Evolutionary conservation across 805 yeast genomes (phyloP).

Genomic region (Nakazawaea ernobii): DNA sequence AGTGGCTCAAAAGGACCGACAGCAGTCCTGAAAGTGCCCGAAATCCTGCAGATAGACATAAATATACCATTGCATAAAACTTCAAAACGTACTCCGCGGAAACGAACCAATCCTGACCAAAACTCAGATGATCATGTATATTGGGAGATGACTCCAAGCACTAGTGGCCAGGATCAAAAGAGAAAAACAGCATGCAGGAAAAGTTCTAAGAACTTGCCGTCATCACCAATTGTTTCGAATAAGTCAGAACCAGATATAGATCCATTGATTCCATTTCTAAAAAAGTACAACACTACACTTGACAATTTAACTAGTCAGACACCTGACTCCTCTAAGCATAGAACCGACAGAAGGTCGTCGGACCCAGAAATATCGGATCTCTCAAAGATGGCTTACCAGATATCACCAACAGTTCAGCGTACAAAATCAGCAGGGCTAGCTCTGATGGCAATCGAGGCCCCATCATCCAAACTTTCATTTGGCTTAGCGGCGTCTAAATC

Average conservation of each 20-base stretch:
- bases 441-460: conserved; percentile 9
- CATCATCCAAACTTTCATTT: neutral
- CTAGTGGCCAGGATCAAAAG: conserved; percentile 11
- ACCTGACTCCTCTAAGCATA: conserved; percentile 23
- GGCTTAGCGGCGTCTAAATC: neutral
- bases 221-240: conserved; percentile 36
- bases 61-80: neutral
- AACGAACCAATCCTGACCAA: conserved; percentile 13
- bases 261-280: conserved; percentile 23
- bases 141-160: conserved; percentile 38
- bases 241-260: conserved; percentile 13
- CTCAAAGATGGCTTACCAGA: conserved; percentile 19
- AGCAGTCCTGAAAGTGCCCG: neutral
- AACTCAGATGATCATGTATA: conserved; percentile 30
- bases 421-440: conserved; percentile 30
- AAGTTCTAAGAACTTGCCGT: conserved; percentile 22
- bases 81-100: conserved; percentile 6
- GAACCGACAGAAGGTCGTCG: conserved; percentile 25
- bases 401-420: conserved; percentile 31
- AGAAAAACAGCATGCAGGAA: conserved; percentile 13
- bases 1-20: neutral
- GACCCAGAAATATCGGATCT: conserved; percentile 20
- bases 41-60: neutral
- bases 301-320: conserved; percentile 26
- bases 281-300: conserved; percentile 36